phyloP scores from a whole-genome alignment of 1,284 basidiomycete genomes.

The Cystobasidium sp. region DNA sequence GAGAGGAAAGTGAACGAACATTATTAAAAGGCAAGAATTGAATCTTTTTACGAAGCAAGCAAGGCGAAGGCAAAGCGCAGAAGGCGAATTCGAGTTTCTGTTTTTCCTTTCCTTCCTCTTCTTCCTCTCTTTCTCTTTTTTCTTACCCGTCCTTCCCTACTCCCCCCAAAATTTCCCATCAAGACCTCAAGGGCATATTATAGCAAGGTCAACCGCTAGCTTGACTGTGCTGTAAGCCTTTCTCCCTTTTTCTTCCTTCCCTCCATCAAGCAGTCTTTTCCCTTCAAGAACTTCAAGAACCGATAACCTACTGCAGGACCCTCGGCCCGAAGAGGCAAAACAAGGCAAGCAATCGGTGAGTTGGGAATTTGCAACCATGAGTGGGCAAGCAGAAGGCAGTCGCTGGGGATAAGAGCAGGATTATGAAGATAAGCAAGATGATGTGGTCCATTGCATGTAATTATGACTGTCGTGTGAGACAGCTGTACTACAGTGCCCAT shows the following conservation, averaged over 20 bases:
- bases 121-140: background rate
- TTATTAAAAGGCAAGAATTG: too few relatives aligned
- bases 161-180: conserved; percentile 6
- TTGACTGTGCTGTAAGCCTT: conserved; percentile 1
- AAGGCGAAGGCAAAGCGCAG: too few relatives aligned
- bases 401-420: background rate
- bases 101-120: background rate
- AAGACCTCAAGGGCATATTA: background rate
- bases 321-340: conserved; percentile 13
- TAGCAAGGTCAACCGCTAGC: too few relatives aligned
- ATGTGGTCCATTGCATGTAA: too few relatives aligned
- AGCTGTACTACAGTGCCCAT: too few relatives aligned
- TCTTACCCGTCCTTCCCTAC: background rate
- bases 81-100: too few relatives aligned
- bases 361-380: background rate
- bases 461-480: too few relatives aligned
- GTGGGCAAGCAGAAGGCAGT: background rate
- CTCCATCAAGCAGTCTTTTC: background rate
- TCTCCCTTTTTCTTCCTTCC: conserved; percentile 4
- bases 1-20: too few relatives aligned
- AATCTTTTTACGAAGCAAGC: too few relatives aligned
- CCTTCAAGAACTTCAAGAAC: background rate
- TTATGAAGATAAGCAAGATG: too few relatives aligned
- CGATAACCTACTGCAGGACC: too few relatives aligned
- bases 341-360: conserved; percentile 11